Evolutionary conservation across 2,329 filamentous ascomycete genomes (phyloP).

Genomic region (Cordyceps cicadae): DNA sequence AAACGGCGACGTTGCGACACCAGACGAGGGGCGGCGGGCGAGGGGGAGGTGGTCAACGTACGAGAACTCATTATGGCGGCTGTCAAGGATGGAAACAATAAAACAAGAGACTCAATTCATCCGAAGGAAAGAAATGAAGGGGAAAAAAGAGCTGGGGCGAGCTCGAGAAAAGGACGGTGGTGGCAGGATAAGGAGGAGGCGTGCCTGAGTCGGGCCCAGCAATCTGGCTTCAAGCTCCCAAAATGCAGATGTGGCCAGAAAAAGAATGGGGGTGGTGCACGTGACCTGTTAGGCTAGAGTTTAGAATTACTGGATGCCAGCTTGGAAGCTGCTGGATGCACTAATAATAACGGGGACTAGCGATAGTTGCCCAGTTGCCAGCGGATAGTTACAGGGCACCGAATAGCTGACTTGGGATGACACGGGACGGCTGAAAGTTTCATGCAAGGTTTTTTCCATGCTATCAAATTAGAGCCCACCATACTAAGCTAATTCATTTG

Average conservation of each 20-base stretch:
- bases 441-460: too few species aligned
- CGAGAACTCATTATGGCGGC: conserved; percentile 46
- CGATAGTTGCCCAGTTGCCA: too few species aligned
- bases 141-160: conserved; percentile 29
- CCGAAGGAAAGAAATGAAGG: conserved; percentile 28
- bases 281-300: neutral
- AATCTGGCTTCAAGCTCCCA: conserved; percentile 37
- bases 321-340: neutral
- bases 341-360: neutral
- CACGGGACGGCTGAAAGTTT: too few species aligned
- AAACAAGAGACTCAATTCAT: conserved; percentile 33
- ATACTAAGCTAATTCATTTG: too few species aligned
- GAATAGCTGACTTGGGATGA: neutral
- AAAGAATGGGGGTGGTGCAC: conserved; percentile 27
- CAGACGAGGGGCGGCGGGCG: neutral
- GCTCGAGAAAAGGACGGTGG: conserved; percentile 27
- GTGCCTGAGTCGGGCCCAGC: conserved; percentile 22
- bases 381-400: neutral
- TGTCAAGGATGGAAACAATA: conserved; percentile 19
- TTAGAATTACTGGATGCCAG: neutral
- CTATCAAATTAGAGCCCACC: too few species aligned
- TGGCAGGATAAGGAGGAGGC: conserved; percentile 27
- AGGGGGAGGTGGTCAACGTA: conserved; percentile 29
- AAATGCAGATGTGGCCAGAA: conserved; percentile 40
- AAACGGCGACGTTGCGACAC: neutral